Evolutionary conservation across 1,284 basidiomycete species (phyloP).

Genomic region (Malassezia obtusa): DNA sequence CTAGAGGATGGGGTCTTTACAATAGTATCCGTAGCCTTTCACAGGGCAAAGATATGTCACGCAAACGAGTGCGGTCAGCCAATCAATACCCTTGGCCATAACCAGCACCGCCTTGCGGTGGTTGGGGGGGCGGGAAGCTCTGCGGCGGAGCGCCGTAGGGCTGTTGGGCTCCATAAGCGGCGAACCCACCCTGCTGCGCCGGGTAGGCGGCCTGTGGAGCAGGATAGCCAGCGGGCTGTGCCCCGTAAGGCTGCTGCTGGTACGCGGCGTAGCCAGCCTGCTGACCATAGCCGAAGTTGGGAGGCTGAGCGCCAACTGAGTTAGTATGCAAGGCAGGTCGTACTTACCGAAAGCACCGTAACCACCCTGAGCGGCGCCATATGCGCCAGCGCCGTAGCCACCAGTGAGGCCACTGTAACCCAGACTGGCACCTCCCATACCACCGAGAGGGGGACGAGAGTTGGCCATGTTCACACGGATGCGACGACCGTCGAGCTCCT

Average conservation of each 20-base stretch:
- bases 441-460: slow-evolving; percentile 54
- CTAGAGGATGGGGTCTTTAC: not conserved
- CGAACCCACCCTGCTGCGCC: slow-evolving; percentile 32
- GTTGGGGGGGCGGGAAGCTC: not conserved
- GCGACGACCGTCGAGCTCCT: slow-evolving; percentile 83
- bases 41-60: too few relatives aligned
- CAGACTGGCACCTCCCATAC: slow-evolving; percentile 30
- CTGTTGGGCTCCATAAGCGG: slow-evolving; percentile 17
- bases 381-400: slow-evolving; percentile 43
- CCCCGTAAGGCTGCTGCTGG: slow-evolving; percentile 32
- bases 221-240: slow-evolving; percentile 28
- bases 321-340: not conserved
- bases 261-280: slow-evolving; percentile 28
- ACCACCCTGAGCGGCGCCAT: slow-evolving; percentile 28
- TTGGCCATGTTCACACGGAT: slow-evolving; percentile 88
- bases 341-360: slow-evolving; percentile 22
- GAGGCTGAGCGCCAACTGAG: slow-evolving; percentile 19
- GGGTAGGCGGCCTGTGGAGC: slow-evolving; percentile 21
- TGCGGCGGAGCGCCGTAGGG: slow-evolving; percentile 7
- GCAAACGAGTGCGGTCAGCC: not conserved
- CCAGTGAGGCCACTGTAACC: slow-evolving; percentile 39
- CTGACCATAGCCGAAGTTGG: slow-evolving; percentile 23
- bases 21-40: not conserved
- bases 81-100: slow-evolving; percentile 30
- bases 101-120: slow-evolving; percentile 9